Conservation (phyloP, 768 basidiomycete species). For the Tylopilus balloui region DNA sequence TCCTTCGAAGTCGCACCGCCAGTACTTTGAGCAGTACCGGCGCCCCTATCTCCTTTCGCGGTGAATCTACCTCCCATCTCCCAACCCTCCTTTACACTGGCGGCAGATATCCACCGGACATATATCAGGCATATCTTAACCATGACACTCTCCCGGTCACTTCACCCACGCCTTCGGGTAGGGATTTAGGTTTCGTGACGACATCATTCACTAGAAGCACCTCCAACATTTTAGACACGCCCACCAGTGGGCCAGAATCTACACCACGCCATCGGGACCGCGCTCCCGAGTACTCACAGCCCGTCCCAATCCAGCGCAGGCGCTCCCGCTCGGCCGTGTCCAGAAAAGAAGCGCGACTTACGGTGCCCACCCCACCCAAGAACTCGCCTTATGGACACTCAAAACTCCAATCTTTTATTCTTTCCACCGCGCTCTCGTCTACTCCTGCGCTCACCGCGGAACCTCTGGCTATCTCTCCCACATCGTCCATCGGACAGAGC, state of each 20-base stretch:
- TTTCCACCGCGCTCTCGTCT: slow-evolving; percentile 23
- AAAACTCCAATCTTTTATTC: slow-evolving; percentile 24
- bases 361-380: slow-evolving; percentile 20
- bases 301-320: slow-evolving; percentile 28
- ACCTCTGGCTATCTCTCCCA: slow-evolving; percentile 24
- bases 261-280: slow-evolving; percentile 8
- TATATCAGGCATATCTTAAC: slow-evolving; percentile 27
- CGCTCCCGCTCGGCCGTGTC: slow-evolving; percentile 34
- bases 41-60: slow-evolving; percentile 29
- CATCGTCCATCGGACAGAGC: slow-evolving; percentile 24
- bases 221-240: slow-evolving; percentile 15
- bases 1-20: slow-evolving; percentile 56
- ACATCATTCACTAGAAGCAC: slow-evolving; percentile 24
- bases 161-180: slow-evolving; percentile 8
- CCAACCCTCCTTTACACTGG: slow-evolving; percentile 30
- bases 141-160: slow-evolving; percentile 9
- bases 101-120: slow-evolving; percentile 31
- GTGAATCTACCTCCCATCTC: slow-evolving; percentile 29
- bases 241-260: slow-evolving; percentile 7
- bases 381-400: slow-evolving; percentile 33
- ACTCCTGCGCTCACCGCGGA: slow-evolving; percentile 29
- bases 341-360: slow-evolving; percentile 28
- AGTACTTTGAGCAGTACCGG: slow-evolving; percentile 32
- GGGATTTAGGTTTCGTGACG: slow-evolving; percentile 11
- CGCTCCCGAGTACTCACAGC: slow-evolving; percentile 9